These are phyloP conservation scores for Termitomyces bulborhizus DNA, from an alignment of 768 basidiomycete genomes.

Conservation along the genomic window DNA sequence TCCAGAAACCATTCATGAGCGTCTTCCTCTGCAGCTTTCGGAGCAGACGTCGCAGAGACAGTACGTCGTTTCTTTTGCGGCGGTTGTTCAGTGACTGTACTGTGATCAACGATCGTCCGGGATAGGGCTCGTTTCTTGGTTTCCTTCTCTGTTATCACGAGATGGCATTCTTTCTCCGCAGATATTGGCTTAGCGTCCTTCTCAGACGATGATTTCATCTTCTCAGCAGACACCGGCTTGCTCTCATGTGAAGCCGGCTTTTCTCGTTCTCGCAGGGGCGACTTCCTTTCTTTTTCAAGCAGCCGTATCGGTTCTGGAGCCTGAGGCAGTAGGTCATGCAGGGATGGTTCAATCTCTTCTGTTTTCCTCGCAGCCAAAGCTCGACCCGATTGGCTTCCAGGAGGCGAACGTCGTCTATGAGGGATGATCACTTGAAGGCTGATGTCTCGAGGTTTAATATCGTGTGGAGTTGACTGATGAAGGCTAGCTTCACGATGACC, in stretches of 20 bases:
- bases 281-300: not conserved
- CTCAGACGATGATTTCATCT: not conserved
- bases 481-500: not conserved
- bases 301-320: conserved; percentile 5
- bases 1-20: conserved; percentile 58
- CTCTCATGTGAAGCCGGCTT: not conserved
- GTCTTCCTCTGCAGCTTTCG: conserved; percentile 37
- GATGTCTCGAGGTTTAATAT: not conserved
- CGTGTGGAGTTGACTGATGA: not conserved
- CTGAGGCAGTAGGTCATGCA: conserved; percentile 10
- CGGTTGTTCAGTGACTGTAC: not conserved
- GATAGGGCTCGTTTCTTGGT: conserved; percentile 13
- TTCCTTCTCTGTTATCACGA: conserved; percentile 3
- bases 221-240: not conserved
- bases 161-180: not conserved
- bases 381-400: conserved; percentile 40
- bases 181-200: not conserved
- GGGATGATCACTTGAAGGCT: conserved; percentile 21
- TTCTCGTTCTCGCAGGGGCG: not conserved
- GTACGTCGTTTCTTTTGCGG: conserved; percentile 9
- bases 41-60: conserved; percentile 2
- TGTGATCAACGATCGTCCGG: not conserved
- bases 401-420: conserved; percentile 37
- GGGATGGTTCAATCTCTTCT: conserved; percentile 23
- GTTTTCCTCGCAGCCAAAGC: conserved; percentile 41